Conservation (phyloP, 257 asterid genomes). For the Schizonepeta tenuifolia region DNA sequence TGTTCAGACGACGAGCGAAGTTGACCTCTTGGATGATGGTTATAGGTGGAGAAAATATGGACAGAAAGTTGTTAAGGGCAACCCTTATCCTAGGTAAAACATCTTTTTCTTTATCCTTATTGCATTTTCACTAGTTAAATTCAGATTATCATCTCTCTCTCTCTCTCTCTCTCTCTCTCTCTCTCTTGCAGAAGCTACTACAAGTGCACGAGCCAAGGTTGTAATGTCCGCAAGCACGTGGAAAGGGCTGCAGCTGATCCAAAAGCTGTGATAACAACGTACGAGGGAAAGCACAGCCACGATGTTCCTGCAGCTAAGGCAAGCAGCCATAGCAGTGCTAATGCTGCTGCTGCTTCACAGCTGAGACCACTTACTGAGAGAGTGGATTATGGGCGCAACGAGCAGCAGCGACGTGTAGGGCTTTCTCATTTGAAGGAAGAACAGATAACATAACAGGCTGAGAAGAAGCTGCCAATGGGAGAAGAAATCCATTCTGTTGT, state of each 20-base stretch:
- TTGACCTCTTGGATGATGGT: constrained; percentile 93
- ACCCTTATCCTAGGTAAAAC: constrained; percentile 84
- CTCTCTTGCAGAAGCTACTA: constrained; percentile 80
- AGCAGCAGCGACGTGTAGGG: constrained; percentile 56
- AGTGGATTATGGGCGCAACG: constrained; percentile 45
- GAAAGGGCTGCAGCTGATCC: constrained; percentile 87
- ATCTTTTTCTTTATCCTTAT: background rate
- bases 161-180: constrained; percentile 5
- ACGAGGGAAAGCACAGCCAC: constrained; percentile 87
- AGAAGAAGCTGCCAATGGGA: constrained; percentile 13
- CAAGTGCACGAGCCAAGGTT: constrained; percentile 82
- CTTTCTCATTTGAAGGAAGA: constrained; percentile 76
- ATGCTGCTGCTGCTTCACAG: constrained; percentile 51
- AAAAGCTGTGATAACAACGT: constrained; percentile 88
- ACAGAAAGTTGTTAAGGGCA: constrained; percentile 97
- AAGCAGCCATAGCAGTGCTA: constrained; percentile 64
- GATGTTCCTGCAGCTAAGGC: constrained; percentile 77
- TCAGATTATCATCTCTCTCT: background rate
- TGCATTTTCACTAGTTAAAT: no score
- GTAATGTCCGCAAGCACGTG: constrained; percentile 91
- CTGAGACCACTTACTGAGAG: constrained; percentile 48
- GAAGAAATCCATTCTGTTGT: constrained; percentile 25
- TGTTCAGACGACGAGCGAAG: constrained; percentile 92
- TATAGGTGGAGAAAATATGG: constrained; percentile 95
- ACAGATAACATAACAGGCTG: constrained; percentile 23